phyloP scores from a whole-genome alignment of 176 grass and related monocot species.

The Melocanna baccifera region DNA sequence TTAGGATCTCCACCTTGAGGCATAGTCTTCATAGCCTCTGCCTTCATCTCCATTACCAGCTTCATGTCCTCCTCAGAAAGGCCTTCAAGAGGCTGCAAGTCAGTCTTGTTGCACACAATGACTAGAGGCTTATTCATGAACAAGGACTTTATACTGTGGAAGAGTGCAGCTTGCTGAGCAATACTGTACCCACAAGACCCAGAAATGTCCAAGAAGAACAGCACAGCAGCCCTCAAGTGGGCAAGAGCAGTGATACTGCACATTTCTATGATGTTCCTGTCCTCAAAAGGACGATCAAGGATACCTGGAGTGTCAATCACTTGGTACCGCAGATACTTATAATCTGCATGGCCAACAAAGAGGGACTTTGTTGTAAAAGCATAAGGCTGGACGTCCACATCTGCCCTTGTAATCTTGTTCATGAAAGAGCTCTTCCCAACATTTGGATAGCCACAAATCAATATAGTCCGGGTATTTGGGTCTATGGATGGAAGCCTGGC shows the following conservation, averaged over 20 bases:
- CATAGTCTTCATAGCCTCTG: constrained; percentile 58
- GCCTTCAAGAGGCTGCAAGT: constrained; percentile 64
- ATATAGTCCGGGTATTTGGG: constrained; percentile 58
- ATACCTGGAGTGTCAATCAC: constrained; percentile 87
- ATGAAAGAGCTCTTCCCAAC: constrained; percentile 66
- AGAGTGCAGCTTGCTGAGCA: constrained; percentile 69
- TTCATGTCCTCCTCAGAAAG: constrained; percentile 69
- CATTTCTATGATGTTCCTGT: constrained; percentile 62
- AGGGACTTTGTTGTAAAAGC: constrained; percentile 58
- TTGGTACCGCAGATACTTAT: constrained; percentile 77
- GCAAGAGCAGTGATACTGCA: constrained; percentile 60
- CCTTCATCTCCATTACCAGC: constrained; percentile 59
- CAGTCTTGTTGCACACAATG: constrained; percentile 81
- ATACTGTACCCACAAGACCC: constrained; percentile 81
- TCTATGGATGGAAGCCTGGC: constrained; percentile 73
- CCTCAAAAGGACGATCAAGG: constrained; percentile 64
- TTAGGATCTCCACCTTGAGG: constrained; percentile 47
- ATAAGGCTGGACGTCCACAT: constrained; percentile 75
- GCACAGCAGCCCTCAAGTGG: constrained; percentile 55
- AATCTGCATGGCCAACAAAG: constrained; percentile 77
- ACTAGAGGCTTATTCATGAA: constrained; percentile 79
- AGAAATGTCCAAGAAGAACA: constrained; percentile 69
- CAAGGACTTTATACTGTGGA: constrained; percentile 78
- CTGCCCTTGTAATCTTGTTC: constrained; percentile 76
- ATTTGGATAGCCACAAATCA: constrained; percentile 64